These are phyloP conservation scores for Tirmania nivea DNA, from an alignment of 495 filamentous ascomycete species.

Conservation along the genomic window DNA sequence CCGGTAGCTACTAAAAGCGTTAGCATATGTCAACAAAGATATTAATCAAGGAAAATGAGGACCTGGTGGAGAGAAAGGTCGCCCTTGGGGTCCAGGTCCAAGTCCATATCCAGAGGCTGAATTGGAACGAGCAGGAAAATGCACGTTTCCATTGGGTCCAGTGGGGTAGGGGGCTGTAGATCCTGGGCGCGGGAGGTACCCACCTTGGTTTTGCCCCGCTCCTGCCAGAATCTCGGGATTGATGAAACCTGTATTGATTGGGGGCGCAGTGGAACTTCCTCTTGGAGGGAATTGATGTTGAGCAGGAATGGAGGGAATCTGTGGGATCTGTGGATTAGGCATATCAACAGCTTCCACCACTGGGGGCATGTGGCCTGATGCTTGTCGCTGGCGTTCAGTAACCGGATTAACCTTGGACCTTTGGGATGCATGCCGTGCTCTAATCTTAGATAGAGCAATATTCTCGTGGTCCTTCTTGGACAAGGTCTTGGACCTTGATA, in stretches of 20 bases:
- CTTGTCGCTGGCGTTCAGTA: constrained; percentile 16
- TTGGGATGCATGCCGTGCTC: constrained; percentile 77
- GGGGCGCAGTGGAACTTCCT: constrained; percentile 32
- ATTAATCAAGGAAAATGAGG: constrained; percentile 8
- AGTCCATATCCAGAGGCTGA: constrained; percentile 15
- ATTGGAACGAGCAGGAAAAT: constrained; percentile 26
- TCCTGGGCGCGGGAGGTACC: constrained; percentile 13
- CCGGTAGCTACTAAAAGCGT: background rate
- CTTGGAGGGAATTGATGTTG: constrained; percentile 23
- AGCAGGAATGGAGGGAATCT: constrained; percentile 19
- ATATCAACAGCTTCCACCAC: constrained; percentile 34
- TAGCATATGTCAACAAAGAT: background rate
- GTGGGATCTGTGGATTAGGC: constrained; percentile 39
- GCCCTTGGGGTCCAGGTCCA: constrained; percentile 7
- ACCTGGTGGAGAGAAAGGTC: constrained; percentile 11
- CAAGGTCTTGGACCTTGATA: constrained; percentile 65
- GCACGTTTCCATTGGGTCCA: constrained; percentile 16
- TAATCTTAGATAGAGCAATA: constrained; percentile 71
- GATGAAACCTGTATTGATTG: constrained; percentile 27
- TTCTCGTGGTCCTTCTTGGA: constrained; percentile 84
- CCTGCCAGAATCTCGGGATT: constrained; percentile 10
- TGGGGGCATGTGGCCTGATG: constrained; percentile 11
- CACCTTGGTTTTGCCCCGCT: constrained; percentile 5
- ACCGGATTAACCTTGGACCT: constrained; percentile 36
- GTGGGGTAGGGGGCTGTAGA: constrained; percentile 13